Conservation (phyloP, 73 alveolate species). For the Paramecium sexaurelia region DNA sequence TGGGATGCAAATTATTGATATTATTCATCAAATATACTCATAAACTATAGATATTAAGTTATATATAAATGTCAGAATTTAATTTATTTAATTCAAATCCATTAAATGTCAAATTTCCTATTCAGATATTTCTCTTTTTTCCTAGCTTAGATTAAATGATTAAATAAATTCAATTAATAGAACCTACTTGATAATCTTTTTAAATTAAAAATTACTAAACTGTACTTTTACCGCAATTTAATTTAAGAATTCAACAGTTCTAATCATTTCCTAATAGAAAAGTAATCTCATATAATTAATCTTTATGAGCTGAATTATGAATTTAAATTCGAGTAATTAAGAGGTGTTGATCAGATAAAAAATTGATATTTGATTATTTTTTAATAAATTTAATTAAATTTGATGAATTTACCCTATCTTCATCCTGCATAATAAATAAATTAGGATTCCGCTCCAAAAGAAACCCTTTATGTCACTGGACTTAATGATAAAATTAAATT, state of each 20-base stretch:
- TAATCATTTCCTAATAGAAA: not conserved
- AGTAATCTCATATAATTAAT: not conserved
- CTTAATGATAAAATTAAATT: constrained; percentile 26
- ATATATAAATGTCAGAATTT: not conserved
- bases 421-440: not conserved
- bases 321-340: not conserved
- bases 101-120: no score
- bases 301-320: not conserved
- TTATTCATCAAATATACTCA: not conserved
- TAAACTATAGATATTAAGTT: not conserved
- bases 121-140: no score
- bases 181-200: no score
- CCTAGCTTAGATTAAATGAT: no score
- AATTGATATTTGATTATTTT: not conserved
- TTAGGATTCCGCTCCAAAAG: constrained; percentile 41
- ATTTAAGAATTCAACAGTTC: not conserved
- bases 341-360: not conserved
- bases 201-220: no score
- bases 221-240: no score
- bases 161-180: no score
- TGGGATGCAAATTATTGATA: constrained; percentile 65
- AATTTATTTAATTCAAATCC: not conserved
- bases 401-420: constrained; percentile 19
- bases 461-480: constrained; percentile 44
- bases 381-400: not conserved